A percentile compares a stretch with the other conserved stretches of the same genome.
phyloP scores from a whole-genome alignment of 768 basidiomycete species.

The Rhizopogon roseolus region DNA sequence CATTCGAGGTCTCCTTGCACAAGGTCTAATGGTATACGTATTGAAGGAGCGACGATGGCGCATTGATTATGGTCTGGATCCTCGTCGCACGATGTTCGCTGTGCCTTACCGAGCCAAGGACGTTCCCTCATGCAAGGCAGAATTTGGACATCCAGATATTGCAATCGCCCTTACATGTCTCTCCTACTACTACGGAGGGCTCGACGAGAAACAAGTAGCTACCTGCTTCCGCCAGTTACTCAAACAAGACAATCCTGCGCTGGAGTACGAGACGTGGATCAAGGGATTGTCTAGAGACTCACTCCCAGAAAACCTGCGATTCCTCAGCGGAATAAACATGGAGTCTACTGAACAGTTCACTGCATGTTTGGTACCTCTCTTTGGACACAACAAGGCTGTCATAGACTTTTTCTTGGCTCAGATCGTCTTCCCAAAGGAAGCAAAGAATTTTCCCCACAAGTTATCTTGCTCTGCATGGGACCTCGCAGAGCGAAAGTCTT shows the following conservation, averaged over 20 bases:
- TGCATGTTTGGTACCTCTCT: conserved; percentile 25
- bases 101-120: conserved; percentile 53
- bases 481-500: conserved; percentile 33
- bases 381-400: conserved; percentile 31
- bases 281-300: not conserved
- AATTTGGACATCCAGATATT: conserved; percentile 52
- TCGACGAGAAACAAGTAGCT: conserved; percentile 33
- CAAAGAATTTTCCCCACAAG: conserved; percentile 42
- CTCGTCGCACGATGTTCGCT: conserved; percentile 37
- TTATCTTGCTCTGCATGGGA: conserved; percentile 52
- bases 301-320: conserved; percentile 27
- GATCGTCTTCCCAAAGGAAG: conserved; percentile 47
- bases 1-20: conserved; percentile 39
- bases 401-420: conserved; percentile 45
- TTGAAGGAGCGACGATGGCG: conserved; percentile 41
- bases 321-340: conserved; percentile 36
- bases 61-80: conserved; percentile 47
- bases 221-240: conserved; percentile 32
- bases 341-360: conserved; percentile 31
- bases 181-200: conserved; percentile 45
- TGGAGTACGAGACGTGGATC: conserved; percentile 40
- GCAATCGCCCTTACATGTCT: conserved; percentile 41
- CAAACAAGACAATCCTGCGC: conserved; percentile 35
- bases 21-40: conserved; percentile 34
- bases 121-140: conserved; percentile 37